A percentile compares a stretch with the other conserved stretches of the same genome.
phyloP scores from a whole-genome alignment of 768 basidiomycete genomes.

The Boletus sp. region DNA sequence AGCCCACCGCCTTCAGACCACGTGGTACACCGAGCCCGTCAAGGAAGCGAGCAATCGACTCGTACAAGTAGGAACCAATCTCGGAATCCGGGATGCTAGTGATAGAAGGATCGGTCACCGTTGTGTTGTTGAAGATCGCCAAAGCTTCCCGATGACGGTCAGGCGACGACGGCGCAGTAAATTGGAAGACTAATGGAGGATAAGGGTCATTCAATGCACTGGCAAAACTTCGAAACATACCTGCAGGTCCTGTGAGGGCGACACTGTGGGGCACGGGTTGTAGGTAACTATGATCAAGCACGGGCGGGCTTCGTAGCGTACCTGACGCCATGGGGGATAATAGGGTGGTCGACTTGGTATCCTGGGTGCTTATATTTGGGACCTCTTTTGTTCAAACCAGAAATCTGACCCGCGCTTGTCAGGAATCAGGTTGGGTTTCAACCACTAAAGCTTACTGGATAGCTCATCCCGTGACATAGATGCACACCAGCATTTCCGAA shows the following conservation, averaged over 20 bases:
- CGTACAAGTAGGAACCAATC: conserved; percentile 75
- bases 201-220: neutral
- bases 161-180: conserved; percentile 92
- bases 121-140: conserved; percentile 73
- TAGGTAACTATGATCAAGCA: neutral
- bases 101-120: conserved; percentile 66
- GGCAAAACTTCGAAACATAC: conserved; percentile 33
- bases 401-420: conserved; percentile 54
- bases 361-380: conserved; percentile 91
- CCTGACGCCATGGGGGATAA: conserved; percentile 93
- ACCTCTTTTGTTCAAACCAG: conserved; percentile 91
- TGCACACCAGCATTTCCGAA: conserved; percentile 95
- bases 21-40: conserved; percentile 83
- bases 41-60: conserved; percentile 86
- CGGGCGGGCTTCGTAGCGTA: conserved; percentile 21
- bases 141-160: conserved; percentile 88
- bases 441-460: conserved; percentile 54
- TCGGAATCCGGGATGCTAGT: conserved; percentile 74
- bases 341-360: conserved; percentile 80
- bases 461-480: conserved; percentile 87
- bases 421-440: neutral
- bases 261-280: conserved; percentile 46
- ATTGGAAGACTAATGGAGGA: conserved; percentile 71
- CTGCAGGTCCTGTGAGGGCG: conserved; percentile 86
- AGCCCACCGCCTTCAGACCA: conserved; percentile 81